phyloP scores from a whole-genome alignment of 768 basidiomycete species.

The Serendipita vermifera region DNA sequence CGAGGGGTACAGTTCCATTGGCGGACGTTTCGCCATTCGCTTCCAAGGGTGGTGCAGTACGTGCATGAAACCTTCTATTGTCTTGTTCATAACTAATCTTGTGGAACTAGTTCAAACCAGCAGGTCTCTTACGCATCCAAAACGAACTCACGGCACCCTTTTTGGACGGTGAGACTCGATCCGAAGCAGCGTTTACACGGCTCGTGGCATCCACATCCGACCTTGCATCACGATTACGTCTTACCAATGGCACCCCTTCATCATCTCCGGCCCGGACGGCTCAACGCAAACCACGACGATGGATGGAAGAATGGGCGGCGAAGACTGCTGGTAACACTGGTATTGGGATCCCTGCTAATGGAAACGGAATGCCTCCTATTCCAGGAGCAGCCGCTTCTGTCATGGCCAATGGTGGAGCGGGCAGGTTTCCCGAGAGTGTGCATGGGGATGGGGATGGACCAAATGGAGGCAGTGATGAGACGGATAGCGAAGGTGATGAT shows the following conservation, averaged over 20 bases:
- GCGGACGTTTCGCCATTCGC: too few relatives aligned
- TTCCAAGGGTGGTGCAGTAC: too few relatives aligned
- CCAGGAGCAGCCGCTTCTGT: too few relatives aligned
- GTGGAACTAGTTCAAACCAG: neutral
- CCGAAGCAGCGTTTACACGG: conserved; percentile 3
- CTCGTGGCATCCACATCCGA: neutral
- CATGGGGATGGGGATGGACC: neutral
- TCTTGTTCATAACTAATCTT: too few relatives aligned
- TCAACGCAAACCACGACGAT: neutral
- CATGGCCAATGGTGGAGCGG: neutral
- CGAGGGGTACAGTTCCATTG: too few relatives aligned
- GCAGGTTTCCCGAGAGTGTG: neutral
- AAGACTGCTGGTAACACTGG: neutral
- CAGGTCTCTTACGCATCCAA: neutral
- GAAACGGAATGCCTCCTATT: too few relatives aligned
- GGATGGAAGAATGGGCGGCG: neutral
- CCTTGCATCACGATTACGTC: neutral
- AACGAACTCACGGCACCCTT: neutral
- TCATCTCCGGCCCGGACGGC: neutral
- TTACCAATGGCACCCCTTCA: neutral
- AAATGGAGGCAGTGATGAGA: neutral
- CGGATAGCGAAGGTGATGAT: conserved; percentile 2
- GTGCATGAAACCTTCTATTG: too few relatives aligned
- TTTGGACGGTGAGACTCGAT: conserved; percentile 1
- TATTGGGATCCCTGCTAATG: too few relatives aligned